Evolutionary conservation across 2,329 filamentous ascomycete genomes (phyloP).

Genomic region (Falciphora oryzae): DNA sequence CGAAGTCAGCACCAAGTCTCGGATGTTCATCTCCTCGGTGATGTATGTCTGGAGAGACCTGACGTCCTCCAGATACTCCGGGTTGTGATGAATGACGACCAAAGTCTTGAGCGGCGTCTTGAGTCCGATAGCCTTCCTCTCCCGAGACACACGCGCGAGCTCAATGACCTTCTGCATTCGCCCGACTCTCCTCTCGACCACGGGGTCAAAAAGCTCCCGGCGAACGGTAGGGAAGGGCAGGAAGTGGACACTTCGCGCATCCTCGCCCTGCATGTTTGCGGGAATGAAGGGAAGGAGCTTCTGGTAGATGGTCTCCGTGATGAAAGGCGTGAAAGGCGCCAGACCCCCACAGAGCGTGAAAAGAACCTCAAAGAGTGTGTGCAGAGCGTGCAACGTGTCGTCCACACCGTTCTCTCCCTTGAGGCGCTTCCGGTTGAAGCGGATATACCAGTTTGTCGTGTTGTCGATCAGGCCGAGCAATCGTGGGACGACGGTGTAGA

Average conservation of each 20-base stretch:
- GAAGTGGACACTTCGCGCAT: conserved; percentile 87
- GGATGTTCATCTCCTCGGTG: conserved; percentile 84
- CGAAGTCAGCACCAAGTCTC: conserved; percentile 74
- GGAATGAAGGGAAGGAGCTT: conserved; percentile 79
- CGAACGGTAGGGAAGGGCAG: conserved; percentile 83
- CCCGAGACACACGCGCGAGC: conserved; percentile 77
- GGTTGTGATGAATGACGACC: conserved; percentile 79
- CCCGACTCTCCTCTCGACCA: conserved; percentile 77
- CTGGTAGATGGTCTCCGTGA: conserved; percentile 90
- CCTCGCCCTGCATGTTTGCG: conserved; percentile 57
- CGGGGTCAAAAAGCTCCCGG: conserved; percentile 79
- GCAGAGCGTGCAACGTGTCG: conserved; percentile 85
- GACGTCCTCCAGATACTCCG: conserved; percentile 80
- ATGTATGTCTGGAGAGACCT: conserved; percentile 84
- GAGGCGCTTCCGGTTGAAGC: conserved; percentile 84
- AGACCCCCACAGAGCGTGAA: conserved; percentile 84
- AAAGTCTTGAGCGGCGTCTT: conserved; percentile 90
- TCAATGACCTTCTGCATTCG: conserved; percentile 97
- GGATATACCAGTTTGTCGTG: conserved; percentile 98
- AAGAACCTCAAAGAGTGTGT: conserved; percentile 89
- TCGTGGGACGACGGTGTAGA: conserved; percentile 88
- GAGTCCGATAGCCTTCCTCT: conserved; percentile 75
- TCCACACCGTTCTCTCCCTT: conserved; percentile 84
- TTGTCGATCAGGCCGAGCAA: conserved; percentile 83
- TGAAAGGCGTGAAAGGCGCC: conserved; percentile 91